Percentiles rank a stretch among this genome's conserved stretches.
Conservation (phyloP, 2,329 filamentous ascomycete species). For the Chrysoporthe deuterocubensis region DNA sequence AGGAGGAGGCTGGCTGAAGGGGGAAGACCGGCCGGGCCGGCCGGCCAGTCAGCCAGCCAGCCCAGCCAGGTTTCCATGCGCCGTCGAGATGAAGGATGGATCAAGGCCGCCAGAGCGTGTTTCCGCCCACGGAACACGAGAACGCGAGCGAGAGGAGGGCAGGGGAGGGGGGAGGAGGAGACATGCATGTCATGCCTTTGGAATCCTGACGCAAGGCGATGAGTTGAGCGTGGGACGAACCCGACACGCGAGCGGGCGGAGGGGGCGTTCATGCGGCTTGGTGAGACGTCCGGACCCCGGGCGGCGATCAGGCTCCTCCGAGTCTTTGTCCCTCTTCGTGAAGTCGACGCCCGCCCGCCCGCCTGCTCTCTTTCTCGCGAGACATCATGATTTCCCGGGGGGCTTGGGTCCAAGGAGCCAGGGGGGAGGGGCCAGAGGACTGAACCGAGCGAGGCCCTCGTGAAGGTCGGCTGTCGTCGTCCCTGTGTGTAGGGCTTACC, state of each 20-base stretch:
- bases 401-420: no score
- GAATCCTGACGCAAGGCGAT: neutral
- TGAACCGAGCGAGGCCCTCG: no score
- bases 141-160: neutral
- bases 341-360: neutral
- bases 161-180: no score
- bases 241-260: neutral
- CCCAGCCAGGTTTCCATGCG: conserved; percentile 2
- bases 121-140: neutral
- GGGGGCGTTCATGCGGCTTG: neutral
- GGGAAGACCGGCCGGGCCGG: neutral
- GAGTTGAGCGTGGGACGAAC: neutral
- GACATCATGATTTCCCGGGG: no score
- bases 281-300: neutral
- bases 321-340: neutral
- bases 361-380: no score
- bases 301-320: neutral
- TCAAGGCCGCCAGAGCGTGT: neutral
- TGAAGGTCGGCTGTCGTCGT: no score
- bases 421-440: no score
- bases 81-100: neutral
- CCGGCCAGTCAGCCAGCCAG: neutral
- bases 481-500: no score
- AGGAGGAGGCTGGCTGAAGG: neutral
- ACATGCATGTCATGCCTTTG: no score